Conservation (phyloP, 228 moss, liverwort and hornwort species). For the Sphagnum fallax region DNA sequence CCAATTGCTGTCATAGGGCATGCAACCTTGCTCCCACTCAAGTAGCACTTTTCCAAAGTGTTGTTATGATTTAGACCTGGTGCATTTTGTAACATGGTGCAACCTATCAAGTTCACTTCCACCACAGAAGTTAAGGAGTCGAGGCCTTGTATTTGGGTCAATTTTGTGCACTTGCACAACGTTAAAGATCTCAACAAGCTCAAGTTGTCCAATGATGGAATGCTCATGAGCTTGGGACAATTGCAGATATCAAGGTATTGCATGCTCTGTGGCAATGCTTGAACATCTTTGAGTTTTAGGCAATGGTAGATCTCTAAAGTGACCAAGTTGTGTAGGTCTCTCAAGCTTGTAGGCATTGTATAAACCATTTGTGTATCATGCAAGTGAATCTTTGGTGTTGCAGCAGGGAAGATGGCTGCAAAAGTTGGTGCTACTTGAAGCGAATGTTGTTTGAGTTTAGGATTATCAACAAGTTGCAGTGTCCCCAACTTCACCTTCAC, state of each 20-base stretch:
- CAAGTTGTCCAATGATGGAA: background rate
- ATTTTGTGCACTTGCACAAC: background rate
- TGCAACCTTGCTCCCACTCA: conserved; percentile 5
- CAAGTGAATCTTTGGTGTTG: no score
- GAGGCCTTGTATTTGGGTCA: conserved; percentile 4
- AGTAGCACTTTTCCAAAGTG: background rate
- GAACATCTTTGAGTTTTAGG: background rate
- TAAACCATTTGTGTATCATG: no score
- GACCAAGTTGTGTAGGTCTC: background rate
- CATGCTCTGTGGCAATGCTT: background rate
- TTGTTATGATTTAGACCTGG: background rate
- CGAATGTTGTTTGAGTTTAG: no score
- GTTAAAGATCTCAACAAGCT: background rate
- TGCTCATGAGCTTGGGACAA: background rate
- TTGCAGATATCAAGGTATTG: background rate
- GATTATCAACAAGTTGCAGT: no score
- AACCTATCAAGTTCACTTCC: conserved; percentile 7
- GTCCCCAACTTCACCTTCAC: no score
- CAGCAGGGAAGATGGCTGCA: no score
- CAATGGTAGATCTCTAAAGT: conserved; percentile 1
- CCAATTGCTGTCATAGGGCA: conserved; percentile 5
- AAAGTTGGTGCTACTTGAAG: no score
- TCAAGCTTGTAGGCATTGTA: conserved; percentile 2
- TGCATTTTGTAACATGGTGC: background rate
- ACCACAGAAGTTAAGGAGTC: conserved; percentile 4